A percentile compares a stretch with the other conserved stretches of the same genome.
Conservation (phyloP, 306 rosid species). For the Bauhinia variegata region DNA sequence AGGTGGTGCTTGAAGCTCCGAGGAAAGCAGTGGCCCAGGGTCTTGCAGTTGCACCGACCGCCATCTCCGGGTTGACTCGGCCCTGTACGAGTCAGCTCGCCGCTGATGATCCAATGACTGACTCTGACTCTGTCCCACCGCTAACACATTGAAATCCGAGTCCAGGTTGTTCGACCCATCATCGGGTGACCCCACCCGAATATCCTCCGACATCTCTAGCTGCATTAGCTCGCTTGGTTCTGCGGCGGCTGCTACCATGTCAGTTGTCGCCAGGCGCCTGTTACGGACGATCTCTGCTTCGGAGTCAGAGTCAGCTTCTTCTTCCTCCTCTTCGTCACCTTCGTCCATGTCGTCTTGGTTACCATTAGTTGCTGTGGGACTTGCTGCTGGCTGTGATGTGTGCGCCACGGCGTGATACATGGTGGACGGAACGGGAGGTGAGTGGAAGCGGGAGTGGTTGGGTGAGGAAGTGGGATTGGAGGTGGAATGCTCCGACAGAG, state of each 20-base stretch:
- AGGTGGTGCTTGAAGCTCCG: slow-evolving; percentile 39
- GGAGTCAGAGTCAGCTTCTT: slow-evolving; percentile 46
- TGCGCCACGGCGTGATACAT: slow-evolving; percentile 37
- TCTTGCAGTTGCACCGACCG: slow-evolving; percentile 5
- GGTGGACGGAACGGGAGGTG: slow-evolving; percentile 37
- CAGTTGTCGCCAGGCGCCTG: no score
- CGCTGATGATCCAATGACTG: slow-evolving; percentile 24
- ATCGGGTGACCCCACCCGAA: slow-evolving; percentile 80
- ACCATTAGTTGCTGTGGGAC: not conserved
- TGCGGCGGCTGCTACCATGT: slow-evolving; percentile 7
- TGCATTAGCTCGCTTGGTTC: slow-evolving; percentile 87
- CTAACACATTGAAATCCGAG: slow-evolving; percentile 66
- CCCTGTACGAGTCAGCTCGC: slow-evolving; percentile 41
- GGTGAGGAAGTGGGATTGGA: slow-evolving; percentile 87
- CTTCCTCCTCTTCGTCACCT: slow-evolving; percentile 43
- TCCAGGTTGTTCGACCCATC: slow-evolving; percentile 76
- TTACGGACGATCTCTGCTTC: slow-evolving; percentile 53
- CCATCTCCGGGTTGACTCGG: slow-evolving; percentile 53
- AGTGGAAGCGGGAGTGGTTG: slow-evolving; percentile 43
- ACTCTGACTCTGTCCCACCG: slow-evolving; percentile 50
- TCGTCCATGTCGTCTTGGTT: slow-evolving; percentile 47
- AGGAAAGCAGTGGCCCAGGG: no score
- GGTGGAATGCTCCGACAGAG: slow-evolving; percentile 85
- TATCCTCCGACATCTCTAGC: slow-evolving; percentile 79
- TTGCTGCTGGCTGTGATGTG: slow-evolving; percentile 26